phyloP scores from a whole-genome alignment of 2,329 filamentous ascomycete genomes.

The Xylaria hypoxylon region DNA sequence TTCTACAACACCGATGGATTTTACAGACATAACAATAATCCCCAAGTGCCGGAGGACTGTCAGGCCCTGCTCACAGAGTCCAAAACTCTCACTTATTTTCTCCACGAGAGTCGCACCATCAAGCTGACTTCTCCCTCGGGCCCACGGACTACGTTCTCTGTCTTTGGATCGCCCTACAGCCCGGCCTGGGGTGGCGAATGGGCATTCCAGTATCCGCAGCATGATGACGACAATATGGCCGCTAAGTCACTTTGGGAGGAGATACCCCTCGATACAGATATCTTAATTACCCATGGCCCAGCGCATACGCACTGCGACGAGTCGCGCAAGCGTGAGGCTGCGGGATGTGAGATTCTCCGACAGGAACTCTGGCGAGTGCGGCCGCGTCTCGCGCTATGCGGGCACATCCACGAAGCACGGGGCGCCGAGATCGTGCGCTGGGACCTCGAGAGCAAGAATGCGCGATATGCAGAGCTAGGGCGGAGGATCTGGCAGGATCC shows the following conservation, averaged over 20 bases:
- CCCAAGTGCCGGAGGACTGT: conserved; percentile 66
- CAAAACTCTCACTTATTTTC: conserved; percentile 68
- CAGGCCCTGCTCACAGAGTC: conserved; percentile 64
- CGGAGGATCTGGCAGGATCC: conserved; percentile 69
- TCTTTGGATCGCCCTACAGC: conserved; percentile 79
- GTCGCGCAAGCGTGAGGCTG: conserved; percentile 52
- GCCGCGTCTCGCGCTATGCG: conserved; percentile 74
- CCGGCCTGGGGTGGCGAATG: conserved; percentile 63
- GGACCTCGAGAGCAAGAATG: conserved; percentile 58
- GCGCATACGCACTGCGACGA: conserved; percentile 70
- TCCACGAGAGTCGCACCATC: conserved; percentile 67
- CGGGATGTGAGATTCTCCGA: conserved; percentile 71
- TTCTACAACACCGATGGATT: conserved; percentile 68
- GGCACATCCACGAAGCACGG: conserved; percentile 77
- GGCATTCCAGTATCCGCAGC: conserved; percentile 72
- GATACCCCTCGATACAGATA: conserved; percentile 71
- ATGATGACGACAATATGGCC: conserved; percentile 33
- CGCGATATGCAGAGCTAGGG: conserved; percentile 58
- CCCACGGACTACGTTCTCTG: conserved; percentile 69
- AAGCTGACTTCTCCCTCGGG: conserved; percentile 65
- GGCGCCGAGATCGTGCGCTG: conserved; percentile 73
- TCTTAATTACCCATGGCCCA: conserved; percentile 79
- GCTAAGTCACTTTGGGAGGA: conserved; percentile 64
- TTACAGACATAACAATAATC: conserved; percentile 67
- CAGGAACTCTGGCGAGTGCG: conserved; percentile 69